Evolutionary conservation across 129 eudicot genomes (phyloP).

Genomic region (Artemisia annua): DNA sequence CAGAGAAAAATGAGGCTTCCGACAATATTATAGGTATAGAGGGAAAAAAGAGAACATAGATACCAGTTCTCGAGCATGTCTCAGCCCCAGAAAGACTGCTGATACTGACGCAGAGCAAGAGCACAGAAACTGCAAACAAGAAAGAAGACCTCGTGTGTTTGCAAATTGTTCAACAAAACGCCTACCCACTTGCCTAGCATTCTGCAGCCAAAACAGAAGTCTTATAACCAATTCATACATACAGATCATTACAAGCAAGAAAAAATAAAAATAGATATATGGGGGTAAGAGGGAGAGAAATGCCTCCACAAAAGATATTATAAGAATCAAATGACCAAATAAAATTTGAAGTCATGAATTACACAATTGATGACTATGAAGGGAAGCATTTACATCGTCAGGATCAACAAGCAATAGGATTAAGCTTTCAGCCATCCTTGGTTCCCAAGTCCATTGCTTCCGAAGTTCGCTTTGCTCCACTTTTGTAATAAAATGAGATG

Average conservation of each 20-base stretch:
- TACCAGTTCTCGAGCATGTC: slow-evolving; percentile 87
- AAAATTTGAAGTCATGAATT: background rate
- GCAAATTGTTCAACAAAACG: slow-evolving; percentile 82
- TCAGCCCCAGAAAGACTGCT: slow-evolving; percentile 58
- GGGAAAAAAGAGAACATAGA: background rate
- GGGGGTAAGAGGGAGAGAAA: background rate
- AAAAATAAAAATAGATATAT: background rate
- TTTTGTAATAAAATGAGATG: slow-evolving; percentile 53
- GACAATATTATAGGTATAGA: slow-evolving; percentile 2
- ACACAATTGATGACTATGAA: slow-evolving; percentile 18
- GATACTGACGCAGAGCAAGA: slow-evolving; percentile 55
- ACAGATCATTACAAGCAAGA: slow-evolving; percentile 14
- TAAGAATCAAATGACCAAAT: slow-evolving; percentile 1
- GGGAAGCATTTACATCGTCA: slow-evolving; percentile 66
- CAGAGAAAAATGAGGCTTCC: background rate
- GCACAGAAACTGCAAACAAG: slow-evolving; percentile 87
- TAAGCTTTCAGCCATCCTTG: slow-evolving; percentile 86
- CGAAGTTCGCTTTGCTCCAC: slow-evolving; percentile 72
- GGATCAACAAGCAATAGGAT: slow-evolving; percentile 92
- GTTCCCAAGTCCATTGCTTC: slow-evolving; percentile 96
- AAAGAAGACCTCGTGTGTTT: slow-evolving; percentile 66
- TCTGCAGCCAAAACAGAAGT: slow-evolving; percentile 54
- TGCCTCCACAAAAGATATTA: background rate
- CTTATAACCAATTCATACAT: background rate
- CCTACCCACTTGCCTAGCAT: slow-evolving; percentile 79